These are phyloP conservation scores for Starmerella floricola DNA, from an alignment of 805 yeast species.

Conservation along the genomic window DNA sequence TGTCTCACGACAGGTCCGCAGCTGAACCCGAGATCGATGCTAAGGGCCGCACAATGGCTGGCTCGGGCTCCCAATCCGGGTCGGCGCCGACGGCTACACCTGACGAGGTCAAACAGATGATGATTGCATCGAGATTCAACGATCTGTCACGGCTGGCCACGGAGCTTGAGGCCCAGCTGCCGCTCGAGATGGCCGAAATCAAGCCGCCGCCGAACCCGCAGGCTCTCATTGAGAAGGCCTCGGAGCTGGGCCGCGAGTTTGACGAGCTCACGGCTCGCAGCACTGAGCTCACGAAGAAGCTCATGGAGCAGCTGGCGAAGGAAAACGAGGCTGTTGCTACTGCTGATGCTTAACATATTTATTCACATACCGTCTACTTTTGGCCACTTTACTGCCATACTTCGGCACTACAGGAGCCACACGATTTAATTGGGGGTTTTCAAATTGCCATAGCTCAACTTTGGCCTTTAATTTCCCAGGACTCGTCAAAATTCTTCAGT, in stretches of 20 bases:
- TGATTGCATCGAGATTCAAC: conserved; percentile 9
- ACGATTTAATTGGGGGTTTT: no score
- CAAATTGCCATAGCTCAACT: no score
- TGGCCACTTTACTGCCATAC: no score
- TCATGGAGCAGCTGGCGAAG: conserved; percentile 11
- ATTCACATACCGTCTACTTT: no score
- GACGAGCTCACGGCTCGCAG: conserved; percentile 21
- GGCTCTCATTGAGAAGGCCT: conserved; percentile 8
- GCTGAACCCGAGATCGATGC: no score
- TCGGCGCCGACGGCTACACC: not conserved
- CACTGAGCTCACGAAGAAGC: conserved; percentile 12
- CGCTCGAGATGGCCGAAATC: conserved; percentile 10
- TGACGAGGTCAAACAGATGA: conserved; percentile 6
- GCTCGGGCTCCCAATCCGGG: no score
- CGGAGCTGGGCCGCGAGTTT: conserved; percentile 15
- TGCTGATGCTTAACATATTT: not conserved
- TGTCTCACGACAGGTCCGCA: no score
- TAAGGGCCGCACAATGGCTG: no score
- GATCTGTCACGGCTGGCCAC: conserved; percentile 9
- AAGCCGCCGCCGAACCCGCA: conserved; percentile 2
- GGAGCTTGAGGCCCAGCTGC: conserved; percentile 8
- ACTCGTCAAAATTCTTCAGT: no score
- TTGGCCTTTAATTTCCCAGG: no score
- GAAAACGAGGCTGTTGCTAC: conserved; percentile 8
- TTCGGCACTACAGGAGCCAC: no score